Base-by-base conservation (phyloP, 208 protist species). In the Leishmania arabica region DNA sequence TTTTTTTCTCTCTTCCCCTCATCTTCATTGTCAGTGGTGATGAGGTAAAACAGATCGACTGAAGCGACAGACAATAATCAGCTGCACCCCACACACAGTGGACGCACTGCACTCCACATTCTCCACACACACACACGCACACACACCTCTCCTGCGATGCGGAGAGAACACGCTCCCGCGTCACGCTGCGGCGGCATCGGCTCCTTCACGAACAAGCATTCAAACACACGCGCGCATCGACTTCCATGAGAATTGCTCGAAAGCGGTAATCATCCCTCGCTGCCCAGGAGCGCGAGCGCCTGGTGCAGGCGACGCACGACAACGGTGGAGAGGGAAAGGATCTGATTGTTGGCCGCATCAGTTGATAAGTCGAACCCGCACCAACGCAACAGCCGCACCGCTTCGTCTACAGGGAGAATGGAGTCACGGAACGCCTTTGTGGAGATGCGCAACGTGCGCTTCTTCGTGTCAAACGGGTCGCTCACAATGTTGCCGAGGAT, bases 401-500 rank as follows among this genome's bases (percentile, higher is more conserved):
- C 90, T 3, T 80, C 84, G 17, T 79, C 80, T 3, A 95, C 62
- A 31, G 91, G 88, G 24, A 84, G 37, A 47, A 97, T 64, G 49
- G 82, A 83, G 6, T 87, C 86, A n/a, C 78, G 75, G 74, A 97
- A 95, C 27, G 81, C 72, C 65, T 86, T 91, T 42, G 90, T 93
- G 1, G 84, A 87, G 42, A 89, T 90, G 56, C 86, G 85, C 53
- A 97, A 77, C 31, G 89, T 92, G 19, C 94, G 90, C 80, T 91
- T 92, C 65, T 90, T 91, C 17, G 68, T 85, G 49, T 96, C 92
- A 34, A 97, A 91, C 2, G 94, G 92, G 58, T 89, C 71, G 9
- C 90, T 64, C 15, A 66, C 49, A 69, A 97, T 94, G 75, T 96
- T 95, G 11, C 42, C 75, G 56, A 97, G 80, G 70, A 97, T 93